phyloP scores from a whole-genome alignment of 495 filamentous ascomycete species.

The Aspergillus asperescens region DNA sequence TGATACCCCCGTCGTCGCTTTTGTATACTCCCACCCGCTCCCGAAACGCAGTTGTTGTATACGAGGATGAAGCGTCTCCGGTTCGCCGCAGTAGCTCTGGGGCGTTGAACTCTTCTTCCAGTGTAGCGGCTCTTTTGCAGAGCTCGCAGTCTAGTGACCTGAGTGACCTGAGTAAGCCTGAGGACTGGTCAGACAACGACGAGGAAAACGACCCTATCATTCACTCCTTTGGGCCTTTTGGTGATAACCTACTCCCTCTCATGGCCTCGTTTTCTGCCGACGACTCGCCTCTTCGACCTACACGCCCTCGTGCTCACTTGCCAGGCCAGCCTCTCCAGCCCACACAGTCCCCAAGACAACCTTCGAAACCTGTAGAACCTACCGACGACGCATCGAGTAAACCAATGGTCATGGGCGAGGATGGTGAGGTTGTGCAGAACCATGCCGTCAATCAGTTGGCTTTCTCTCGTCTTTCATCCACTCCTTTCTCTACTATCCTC shows the following conservation, averaged over 20 bases:
- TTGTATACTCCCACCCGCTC: slow-evolving; percentile 37
- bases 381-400: slow-evolving; percentile 28
- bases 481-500: slow-evolving; percentile 81
- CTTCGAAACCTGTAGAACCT: slow-evolving; percentile 19
- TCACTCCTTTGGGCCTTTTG: slow-evolving; percentile 84
- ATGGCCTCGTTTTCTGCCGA: slow-evolving; percentile 66
- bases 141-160: slow-evolving; percentile 52
- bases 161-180: slow-evolving; percentile 52
- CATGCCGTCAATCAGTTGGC: slow-evolving; percentile 93
- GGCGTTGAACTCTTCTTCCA: slow-evolving; percentile 18
- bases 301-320: slow-evolving; percentile 30
- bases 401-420: slow-evolving; percentile 32
- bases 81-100: slow-evolving; percentile 31
- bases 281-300: slow-evolving; percentile 48
- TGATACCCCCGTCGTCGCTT: slow-evolving; percentile 41
- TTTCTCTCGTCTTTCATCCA: slow-evolving; percentile 92
- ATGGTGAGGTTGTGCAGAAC: slow-evolving; percentile 49
- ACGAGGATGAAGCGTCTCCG: slow-evolving; percentile 52
- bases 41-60: slow-evolving; percentile 53
- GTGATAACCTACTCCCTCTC: slow-evolving; percentile 71
- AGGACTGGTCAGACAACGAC: slow-evolving; percentile 70
- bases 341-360: slow-evolving; percentile 35
- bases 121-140: slow-evolving; percentile 30
- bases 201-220: slow-evolving; percentile 92
- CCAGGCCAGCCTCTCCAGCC: slow-evolving; percentile 34